phyloP scores from a whole-genome alignment of 345 rosid genomes.

The Gossypium sturtianum region DNA sequence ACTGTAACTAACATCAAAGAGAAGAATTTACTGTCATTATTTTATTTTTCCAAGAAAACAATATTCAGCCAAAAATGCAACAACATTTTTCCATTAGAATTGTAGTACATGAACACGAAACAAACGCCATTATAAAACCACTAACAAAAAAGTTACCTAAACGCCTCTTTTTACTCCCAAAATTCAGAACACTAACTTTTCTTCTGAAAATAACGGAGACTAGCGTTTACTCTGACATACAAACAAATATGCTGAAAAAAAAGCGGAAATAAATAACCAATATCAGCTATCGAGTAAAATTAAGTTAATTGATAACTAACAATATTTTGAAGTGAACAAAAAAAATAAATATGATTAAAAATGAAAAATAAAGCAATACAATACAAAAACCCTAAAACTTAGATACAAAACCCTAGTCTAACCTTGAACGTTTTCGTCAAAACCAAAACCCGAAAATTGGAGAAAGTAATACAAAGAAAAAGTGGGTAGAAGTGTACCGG shows the following conservation, averaged over 20 bases:
- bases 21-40: not conserved
- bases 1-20: no score
- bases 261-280: not conserved
- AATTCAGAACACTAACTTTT: no score
- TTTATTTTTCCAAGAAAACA: not conserved
- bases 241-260: no score
- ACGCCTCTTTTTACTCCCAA: not conserved
- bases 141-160: not conserved
- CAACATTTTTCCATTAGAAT: not conserved
- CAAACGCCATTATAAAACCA: not conserved
- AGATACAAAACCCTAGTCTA: not conserved
- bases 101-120: not conserved
- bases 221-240: no score
- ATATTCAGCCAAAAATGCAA: not conserved
- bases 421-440: not conserved
- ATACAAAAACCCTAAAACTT: not conserved
- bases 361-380: not conserved
- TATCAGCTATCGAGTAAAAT: not conserved
- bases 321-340: not conserved
- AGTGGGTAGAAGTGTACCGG: not conserved
- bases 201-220: no score
- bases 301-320: not conserved
- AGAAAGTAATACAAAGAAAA: not conserved
- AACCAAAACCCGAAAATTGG: constrained; percentile 9
- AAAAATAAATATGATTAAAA: not conserved